Percentiles rank a stretch among this genome's conserved stretches.
phyloP scores from a whole-genome alignment of 257 asterid species.

The Solanum dulcamara region DNA sequence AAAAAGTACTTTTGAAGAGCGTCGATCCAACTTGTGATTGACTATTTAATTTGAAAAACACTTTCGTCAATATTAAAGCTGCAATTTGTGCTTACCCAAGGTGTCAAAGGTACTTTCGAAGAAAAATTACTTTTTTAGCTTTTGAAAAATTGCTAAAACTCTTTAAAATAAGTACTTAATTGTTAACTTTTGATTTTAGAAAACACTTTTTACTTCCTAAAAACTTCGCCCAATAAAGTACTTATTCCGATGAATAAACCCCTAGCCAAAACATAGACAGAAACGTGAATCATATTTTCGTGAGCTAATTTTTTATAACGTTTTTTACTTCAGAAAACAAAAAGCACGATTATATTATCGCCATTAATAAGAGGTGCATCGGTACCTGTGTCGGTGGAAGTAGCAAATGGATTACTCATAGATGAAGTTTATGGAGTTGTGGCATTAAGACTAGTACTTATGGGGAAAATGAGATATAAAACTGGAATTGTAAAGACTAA shows the following conservation, averaged over 20 bases:
- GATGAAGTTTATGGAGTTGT: slow-evolving; percentile 54
- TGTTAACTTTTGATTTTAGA: no score
- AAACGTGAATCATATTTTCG: background rate
- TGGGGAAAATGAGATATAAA: slow-evolving; percentile 38
- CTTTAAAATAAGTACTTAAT: no score
- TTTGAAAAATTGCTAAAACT: no score
- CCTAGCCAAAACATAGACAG: background rate
- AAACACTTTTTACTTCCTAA: no score
- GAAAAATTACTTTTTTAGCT: no score
- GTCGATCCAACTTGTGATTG: no score
- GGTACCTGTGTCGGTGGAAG: slow-evolving; percentile 42
- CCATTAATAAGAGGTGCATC: slow-evolving; percentile 42
- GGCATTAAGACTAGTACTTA: slow-evolving; percentile 35
- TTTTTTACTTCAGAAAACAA: slow-evolving; percentile 26
- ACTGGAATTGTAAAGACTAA: slow-evolving; percentile 23
- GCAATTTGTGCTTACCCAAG: no score
- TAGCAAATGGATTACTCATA: slow-evolving; percentile 22
- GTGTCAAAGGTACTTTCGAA: no score
- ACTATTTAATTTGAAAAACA: no score
- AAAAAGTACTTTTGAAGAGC: no score
- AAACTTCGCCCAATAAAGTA: no score
- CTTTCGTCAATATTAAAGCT: no score
- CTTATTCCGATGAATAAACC: background rate
- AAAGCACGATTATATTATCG: slow-evolving; percentile 54
- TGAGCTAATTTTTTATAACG: background rate